A percentile compares a stretch with the other conserved stretches of the same genome.
Conservation (phyloP, 805 yeast species). For the Candida coquimbonensis region DNA sequence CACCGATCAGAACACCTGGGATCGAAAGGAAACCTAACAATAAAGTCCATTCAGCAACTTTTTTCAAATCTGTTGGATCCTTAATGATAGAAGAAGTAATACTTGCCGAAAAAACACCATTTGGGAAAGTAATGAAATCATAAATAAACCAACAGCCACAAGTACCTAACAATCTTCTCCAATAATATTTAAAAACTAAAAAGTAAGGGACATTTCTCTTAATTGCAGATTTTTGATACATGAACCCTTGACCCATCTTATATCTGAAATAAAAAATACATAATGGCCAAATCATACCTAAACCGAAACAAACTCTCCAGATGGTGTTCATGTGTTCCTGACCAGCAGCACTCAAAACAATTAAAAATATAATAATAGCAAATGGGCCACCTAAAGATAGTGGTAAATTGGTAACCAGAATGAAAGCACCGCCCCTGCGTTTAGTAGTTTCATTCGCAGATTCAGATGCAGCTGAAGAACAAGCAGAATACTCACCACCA, state of each 20-base stretch:
- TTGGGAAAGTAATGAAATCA: slow-evolving; percentile 77
- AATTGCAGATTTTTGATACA: slow-evolving; percentile 61
- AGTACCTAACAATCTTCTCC: slow-evolving; percentile 63
- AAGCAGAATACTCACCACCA: slow-evolving; percentile 72
- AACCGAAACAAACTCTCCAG: slow-evolving; percentile 66
- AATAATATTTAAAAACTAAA: slow-evolving; percentile 57
- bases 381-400: slow-evolving; percentile 75
- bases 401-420: slow-evolving; percentile 66
- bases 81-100: slow-evolving; percentile 50
- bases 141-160: slow-evolving; percentile 75
- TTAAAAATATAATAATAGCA: slow-evolving; percentile 57
- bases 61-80: slow-evolving; percentile 32
- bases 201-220: slow-evolving; percentile 49
- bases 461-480: slow-evolving; percentile 62
- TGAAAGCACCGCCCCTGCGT: slow-evolving; percentile 59
- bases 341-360: slow-evolving; percentile 56
- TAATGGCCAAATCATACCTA: slow-evolving; percentile 63
- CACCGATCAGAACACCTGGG: slow-evolving; percentile 72
- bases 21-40: slow-evolving; percentile 56
- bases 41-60: slow-evolving; percentile 68
- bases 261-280: slow-evolving; percentile 65
- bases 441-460: slow-evolving; percentile 64
- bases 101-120: slow-evolving; percentile 60
- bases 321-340: slow-evolving; percentile 39
- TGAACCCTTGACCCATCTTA: slow-evolving; percentile 59